phyloP scores from a whole-genome alignment of 2,329 filamentous ascomycete species.

The Dothideomycetes sp. region DNA sequence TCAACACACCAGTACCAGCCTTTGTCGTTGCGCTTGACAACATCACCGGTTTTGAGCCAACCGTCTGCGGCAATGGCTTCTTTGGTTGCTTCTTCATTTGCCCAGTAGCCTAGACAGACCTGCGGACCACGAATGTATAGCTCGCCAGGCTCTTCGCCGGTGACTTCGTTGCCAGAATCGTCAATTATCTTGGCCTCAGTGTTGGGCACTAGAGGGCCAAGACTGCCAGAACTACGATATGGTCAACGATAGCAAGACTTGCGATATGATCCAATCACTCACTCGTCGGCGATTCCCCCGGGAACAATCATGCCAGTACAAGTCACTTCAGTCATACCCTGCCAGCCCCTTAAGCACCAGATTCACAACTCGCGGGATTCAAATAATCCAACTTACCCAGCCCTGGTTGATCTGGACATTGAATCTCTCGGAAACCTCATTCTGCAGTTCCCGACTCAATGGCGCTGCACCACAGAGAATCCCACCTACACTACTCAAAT shows the following conservation, averaged over 20 bases:
- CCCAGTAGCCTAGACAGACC: conserved; percentile 29
- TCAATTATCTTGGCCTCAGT: conserved; percentile 27
- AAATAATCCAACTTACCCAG: too few species aligned
- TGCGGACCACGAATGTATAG: conserved; percentile 28
- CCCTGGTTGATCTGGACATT: conserved; percentile 26
- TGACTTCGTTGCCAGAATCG: conserved; percentile 30
- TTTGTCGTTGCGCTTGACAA: conserved; percentile 36
- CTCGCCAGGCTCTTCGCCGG: conserved; percentile 29
- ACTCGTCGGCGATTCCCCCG: conserved; percentile 19
- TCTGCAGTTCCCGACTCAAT: conserved; percentile 29
- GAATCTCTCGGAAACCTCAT: conserved; percentile 25
- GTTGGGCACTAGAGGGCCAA: conserved; percentile 29
- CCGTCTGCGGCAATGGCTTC: conserved; percentile 11
- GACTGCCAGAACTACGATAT: conserved; percentile 20
- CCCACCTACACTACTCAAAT: conserved; percentile 22
- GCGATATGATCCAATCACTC: too few species aligned
- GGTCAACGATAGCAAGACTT: not conserved
- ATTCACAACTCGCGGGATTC: too few species aligned
- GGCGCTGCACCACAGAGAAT: conserved; percentile 29
- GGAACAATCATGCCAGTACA: conserved; percentile 25
- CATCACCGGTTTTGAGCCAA: conserved; percentile 28
- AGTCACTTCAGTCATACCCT: conserved; percentile 21
- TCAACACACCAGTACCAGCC: conserved; percentile 23
- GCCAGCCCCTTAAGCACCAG: too few species aligned
- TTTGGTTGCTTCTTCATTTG: conserved; percentile 17